Evolutionary conservation across 768 basidiomycete species (phyloP).

Genomic region (Kondoa malvinella): DNA sequence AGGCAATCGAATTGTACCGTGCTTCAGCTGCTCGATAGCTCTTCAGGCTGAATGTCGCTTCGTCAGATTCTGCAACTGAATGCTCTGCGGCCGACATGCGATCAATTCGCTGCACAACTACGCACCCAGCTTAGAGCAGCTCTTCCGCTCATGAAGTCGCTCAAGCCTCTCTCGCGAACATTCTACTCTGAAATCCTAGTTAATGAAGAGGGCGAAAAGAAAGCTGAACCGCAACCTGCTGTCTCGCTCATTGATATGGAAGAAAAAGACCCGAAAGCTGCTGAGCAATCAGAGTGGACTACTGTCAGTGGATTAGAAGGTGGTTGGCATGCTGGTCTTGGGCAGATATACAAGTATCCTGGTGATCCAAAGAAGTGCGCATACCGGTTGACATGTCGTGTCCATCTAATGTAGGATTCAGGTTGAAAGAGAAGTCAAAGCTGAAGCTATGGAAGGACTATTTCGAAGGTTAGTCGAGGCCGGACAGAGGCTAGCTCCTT

Average conservation of each 20-base stretch:
- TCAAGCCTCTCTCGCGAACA: constrained; percentile 76
- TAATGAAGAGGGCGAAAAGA: constrained; percentile 26
- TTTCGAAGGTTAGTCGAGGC: constrained; percentile 44
- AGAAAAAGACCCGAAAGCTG: constrained; percentile 39
- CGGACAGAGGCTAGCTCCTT: background rate
- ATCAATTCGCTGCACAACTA: constrained; percentile 61
- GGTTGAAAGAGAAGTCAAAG: constrained; percentile 71
- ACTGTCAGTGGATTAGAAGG: constrained; percentile 8
- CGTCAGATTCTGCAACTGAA: constrained; percentile 68
- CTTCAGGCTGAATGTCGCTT: constrained; percentile 3
- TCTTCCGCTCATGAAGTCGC: constrained; percentile 77
- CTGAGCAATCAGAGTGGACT: constrained; percentile 35
- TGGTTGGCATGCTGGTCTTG: constrained; percentile 15
- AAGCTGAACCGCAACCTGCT: constrained; percentile 33
- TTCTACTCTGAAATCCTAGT: constrained; percentile 67
- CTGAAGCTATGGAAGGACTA: constrained; percentile 90
- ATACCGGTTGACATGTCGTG: constrained; percentile 32
- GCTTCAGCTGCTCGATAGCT: no score
- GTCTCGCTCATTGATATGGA: constrained; percentile 13
- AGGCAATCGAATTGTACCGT: constrained; percentile 58
- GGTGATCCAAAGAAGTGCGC: constrained; percentile 68
- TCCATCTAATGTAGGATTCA: no score
- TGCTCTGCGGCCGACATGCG: constrained; percentile 71
- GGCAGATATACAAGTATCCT: constrained; percentile 55
- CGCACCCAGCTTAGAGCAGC: constrained; percentile 78